Conservation (phyloP, 148 eudicot species). For the Rhododendron ovatum region DNA sequence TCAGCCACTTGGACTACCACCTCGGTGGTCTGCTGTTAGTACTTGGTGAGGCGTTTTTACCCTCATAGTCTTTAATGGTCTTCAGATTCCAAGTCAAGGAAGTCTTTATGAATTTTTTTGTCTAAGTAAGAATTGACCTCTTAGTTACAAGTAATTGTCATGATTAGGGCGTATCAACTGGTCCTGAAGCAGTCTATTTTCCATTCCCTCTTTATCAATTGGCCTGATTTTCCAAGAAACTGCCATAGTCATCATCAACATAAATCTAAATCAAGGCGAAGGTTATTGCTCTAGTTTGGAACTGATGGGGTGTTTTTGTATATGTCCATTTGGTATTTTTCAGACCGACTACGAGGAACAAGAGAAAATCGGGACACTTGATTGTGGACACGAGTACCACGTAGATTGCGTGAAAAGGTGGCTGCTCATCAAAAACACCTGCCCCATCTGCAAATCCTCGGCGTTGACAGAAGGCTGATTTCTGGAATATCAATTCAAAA, state of each 20-base stretch:
- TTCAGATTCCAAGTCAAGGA: not conserved
- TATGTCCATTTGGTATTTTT: conserved; percentile 12
- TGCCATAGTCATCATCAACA: not conserved
- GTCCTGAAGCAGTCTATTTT: not conserved
- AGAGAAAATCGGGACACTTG: conserved; percentile 58
- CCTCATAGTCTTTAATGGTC: not conserved
- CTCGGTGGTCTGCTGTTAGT: too few species aligned
- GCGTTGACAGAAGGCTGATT: conserved; percentile 36
- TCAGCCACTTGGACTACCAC: too few species aligned
- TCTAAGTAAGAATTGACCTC: not conserved
- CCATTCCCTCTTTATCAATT: not conserved
- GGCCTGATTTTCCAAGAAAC: not conserved
- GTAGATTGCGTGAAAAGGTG: conserved; percentile 71
- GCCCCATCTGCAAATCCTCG: conserved; percentile 77
- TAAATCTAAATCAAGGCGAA: not conserved
- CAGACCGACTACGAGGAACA: conserved; percentile 69
- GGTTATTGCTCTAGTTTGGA: not conserved
- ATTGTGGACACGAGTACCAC: conserved; percentile 89
- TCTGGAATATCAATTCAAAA: not conserved
- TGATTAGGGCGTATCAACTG: not conserved
- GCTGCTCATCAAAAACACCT: conserved; percentile 72
- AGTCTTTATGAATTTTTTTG: not conserved
- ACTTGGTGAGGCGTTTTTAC: too few species aligned
- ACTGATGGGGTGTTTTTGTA: not conserved
- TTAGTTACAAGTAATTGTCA: not conserved